Base-by-base conservation (phyloP, 805 yeast genomes). In the Millerago galiae region DNA sequence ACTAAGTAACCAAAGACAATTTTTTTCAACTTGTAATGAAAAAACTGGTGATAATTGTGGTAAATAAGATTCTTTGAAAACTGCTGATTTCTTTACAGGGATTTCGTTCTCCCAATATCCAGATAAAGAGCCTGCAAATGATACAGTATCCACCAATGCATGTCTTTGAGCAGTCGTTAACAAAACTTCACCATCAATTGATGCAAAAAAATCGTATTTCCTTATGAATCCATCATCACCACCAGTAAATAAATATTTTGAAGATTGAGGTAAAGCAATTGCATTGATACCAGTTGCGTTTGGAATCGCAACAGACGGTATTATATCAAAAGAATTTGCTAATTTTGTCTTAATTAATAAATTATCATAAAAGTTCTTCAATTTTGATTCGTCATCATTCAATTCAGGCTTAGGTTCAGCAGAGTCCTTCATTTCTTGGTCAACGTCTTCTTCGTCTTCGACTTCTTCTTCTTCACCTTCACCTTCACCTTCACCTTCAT, bases 101-200 rank as follows among this genome's bases (percentile, higher is more conserved):
- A 89, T 86, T 64, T 93, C 98, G 61, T 93, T 93, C 57, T 91
- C 98, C 96, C 97, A 93, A 65, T 88, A 91, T 0, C 93, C 82
- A 13, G 74, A 58, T 5, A 90, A 64, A 5, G 87, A 81, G 7
- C 98, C 99, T 0, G 89, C 93, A 55, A 83, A 82, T 8, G 83
- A 74, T 27, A 93, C 77, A 1, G 93, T 76, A 59, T 93, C 99
- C 18, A 88, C 88, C 38, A 89, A 69, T 38, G 86, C 83, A 61
- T 93, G 98, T 55, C 78, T 79, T 60, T 93, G 99, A 3, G 95
- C 88, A 46, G 89, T 85, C 0, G 98, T 91, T 40, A 93, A 67
- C 5, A 93, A 91, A 7, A 83, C 69, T 51, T 83, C 84, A 14
- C 97, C 97, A 54, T 85, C 90, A 18, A 93, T 74, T 1, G 96